phyloP scores from a whole-genome alignment of 768 basidiomycete species.

The Rhizopogon vinicolor region DNA sequence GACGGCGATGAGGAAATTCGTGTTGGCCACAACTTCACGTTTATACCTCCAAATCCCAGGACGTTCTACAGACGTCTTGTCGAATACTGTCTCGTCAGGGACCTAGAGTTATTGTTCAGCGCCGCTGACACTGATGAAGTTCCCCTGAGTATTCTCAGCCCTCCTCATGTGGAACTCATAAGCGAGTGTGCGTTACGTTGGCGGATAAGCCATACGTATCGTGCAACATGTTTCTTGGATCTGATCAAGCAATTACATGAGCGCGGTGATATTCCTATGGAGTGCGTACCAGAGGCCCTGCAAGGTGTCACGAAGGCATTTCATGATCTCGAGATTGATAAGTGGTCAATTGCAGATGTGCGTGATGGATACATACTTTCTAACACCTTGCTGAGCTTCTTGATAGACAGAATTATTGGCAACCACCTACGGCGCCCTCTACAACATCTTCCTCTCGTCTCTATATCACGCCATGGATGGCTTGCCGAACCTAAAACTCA shows the following conservation, averaged over 20 bases:
- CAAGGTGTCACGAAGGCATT: slow-evolving; percentile 66
- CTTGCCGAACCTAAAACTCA: slow-evolving; percentile 66
- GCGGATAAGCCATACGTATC: slow-evolving; percentile 80
- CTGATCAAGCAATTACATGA: slow-evolving; percentile 85
- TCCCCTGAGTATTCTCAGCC: slow-evolving; percentile 83
- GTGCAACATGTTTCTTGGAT: slow-evolving; percentile 77
- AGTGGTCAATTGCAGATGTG: slow-evolving; percentile 84
- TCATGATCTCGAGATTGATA: slow-evolving; percentile 63
- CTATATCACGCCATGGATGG: slow-evolving; percentile 82
- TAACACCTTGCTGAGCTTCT: slow-evolving; percentile 3
- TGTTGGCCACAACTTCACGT: slow-evolving; percentile 78
- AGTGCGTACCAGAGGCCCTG: slow-evolving; percentile 90
- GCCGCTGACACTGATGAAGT: slow-evolving; percentile 94
- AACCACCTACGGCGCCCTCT: slow-evolving; percentile 64
- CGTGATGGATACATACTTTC: slow-evolving; percentile 26
- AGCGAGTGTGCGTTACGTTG: slow-evolving; percentile 87
- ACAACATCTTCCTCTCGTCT: slow-evolving; percentile 81
- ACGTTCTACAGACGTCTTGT: slow-evolving; percentile 83
- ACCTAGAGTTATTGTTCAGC: slow-evolving; percentile 86
- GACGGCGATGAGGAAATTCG: slow-evolving; percentile 64
- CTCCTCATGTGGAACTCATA: slow-evolving; percentile 74
- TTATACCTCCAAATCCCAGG: slow-evolving; percentile 85
- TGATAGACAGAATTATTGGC: slow-evolving; percentile 64
- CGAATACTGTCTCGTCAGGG: slow-evolving; percentile 75
- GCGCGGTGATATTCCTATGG: slow-evolving; percentile 86